Base-by-base conservation (phyloP, 1,284 basidiomycete genomes). In the Fomitopsis betulina region DNA sequence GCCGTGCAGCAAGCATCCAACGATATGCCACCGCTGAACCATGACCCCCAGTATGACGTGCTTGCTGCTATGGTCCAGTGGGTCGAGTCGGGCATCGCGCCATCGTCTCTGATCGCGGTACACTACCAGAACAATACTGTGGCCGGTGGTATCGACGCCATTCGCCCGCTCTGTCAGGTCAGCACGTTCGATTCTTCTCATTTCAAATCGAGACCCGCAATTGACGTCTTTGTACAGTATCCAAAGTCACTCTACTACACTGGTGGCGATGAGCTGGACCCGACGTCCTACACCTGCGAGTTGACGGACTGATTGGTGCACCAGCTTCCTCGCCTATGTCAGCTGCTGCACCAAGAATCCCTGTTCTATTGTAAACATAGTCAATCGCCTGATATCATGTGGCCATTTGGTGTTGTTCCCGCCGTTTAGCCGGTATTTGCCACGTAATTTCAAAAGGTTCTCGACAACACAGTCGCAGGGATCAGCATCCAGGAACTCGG, bases 41-140 rank as follows among this genome's bases (percentile, higher is more conserved):
- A 49, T 30, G 64, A 62, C 17, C 54, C 69, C 5, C 55, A 64
- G 47, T 70, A 73, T 57, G 72, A 77, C 59, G 65, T 75, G n/a
- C 59, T 76, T 4, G 56, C 71, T 1, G 73, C 74, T 15, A 67
- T 76, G 40, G 68, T 75, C 10, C 63, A 70, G n/a, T 78, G 76
- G 76, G 73, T 76, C 5, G 76, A 78, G 56, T 52, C 66, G 1
- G 73, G 70, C 8, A 51, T 62, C 13, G 68, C 71, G 0, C 75
- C 75, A 8, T 68, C 68, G 33, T 60, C 54, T 2, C 63, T 76
- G 51, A 64, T 67, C 12, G 74, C 60, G 10, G 62, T 59, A 5
- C 55, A 59, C 43, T 67, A 62, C 52, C 60, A 61, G 3, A 47
- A 63, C 51, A 62, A 63, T 50, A 54, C 50, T 39, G 45, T 37